phyloP scores from a whole-genome alignment of 1,139 yeast genomes.

The Lodderomyces margitis region DNA sequence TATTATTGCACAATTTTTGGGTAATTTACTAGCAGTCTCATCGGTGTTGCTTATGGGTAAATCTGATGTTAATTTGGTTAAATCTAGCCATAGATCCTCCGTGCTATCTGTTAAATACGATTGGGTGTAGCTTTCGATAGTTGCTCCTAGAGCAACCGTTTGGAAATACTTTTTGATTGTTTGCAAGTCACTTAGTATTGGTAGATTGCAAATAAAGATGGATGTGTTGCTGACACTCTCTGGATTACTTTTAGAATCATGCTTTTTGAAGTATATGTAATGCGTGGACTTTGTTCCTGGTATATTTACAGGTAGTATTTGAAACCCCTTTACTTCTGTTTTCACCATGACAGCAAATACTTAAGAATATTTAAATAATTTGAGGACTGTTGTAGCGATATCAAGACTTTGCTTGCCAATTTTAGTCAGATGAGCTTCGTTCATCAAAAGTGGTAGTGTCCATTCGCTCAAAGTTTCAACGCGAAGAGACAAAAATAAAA shows the following conservation, averaged over 20 bases:
- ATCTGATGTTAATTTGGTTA: conserved; percentile 60
- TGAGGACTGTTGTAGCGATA: no score
- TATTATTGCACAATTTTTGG: conserved; percentile 71
- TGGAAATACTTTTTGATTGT: conserved; percentile 59
- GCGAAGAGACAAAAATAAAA: no score
- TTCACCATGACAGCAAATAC: conserved; percentile 11
- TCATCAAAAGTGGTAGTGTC: background rate
- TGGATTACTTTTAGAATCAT: conserved; percentile 40
- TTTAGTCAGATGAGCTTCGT: background rate
- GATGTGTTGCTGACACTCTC: conserved; percentile 32
- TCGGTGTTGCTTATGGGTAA: conserved; percentile 25
- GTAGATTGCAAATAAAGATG: conserved; percentile 75
- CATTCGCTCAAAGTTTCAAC: background rate
- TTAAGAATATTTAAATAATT: background rate
- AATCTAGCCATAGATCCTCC: conserved; percentile 57
- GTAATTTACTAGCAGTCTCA: conserved; percentile 44
- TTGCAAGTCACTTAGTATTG: conserved; percentile 55
- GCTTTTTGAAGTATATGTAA: conserved; percentile 64
- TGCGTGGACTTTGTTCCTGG: conserved; percentile 35
- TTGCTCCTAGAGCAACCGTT: conserved; percentile 57
- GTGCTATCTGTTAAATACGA: conserved; percentile 39
- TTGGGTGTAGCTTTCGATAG: conserved; percentile 49
- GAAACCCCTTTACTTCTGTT: conserved; percentile 53
- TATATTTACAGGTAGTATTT: conserved; percentile 47
- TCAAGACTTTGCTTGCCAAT: no score